Base-by-base conservation (phyloP, 129 eudicot genomes). In the Dittrichia graveolens region DNA sequence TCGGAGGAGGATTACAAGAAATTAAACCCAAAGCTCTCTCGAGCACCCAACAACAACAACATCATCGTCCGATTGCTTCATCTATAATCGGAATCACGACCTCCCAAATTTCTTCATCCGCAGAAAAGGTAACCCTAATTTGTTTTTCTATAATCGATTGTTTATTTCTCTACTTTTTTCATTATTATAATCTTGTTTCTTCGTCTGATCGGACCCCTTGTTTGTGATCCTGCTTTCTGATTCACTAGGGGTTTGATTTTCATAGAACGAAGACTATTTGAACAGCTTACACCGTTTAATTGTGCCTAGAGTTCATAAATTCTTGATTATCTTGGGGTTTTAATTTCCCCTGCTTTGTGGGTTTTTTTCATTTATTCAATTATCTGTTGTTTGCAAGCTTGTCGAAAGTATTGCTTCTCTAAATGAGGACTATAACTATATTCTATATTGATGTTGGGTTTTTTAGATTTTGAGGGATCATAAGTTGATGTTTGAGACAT, bases 101-200 rank as follows among this genome's bases (percentile, higher is more conserved):
- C 60, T 39, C 39, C 73, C 54, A 6, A 35, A 74, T 63, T 53
- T 65, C 69, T 64, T 42, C 65, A 42, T 75, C 42, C 47, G 4
- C 65, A 45, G 5, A 73, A 49, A 61, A 75, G 79, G 79, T 75
- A 65, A 65, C 73, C 79, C 73, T 75, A 75, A 75, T 40, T 49
- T 44, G 19, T 6, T 4, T 64, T 74, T 15, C 6, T 45, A 43
- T 13, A 3, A 73, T 61, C 47, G 37, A 16, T 24, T 72, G 4
- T 16, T 57, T 16, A 9, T 8, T 74, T n/a, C n/a, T n/a, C n/a
- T n/a, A n/a, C n/a, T n/a, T n/a, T 73, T 72, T 12, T 3, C 61
- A 38, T 2, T 6, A 66, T 67, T n/a, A 73, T 40, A 14, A 43
- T 19, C 43, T 61, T 48, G 10, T 63, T 38, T 37, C 31, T 74